Percentiles rank a stretch among this genome's conserved stretches.
These are phyloP conservation scores for Grosmannia clavigera DNA, from an alignment of 2,329 filamentous ascomycete species.

Conservation along the genomic window DNA sequence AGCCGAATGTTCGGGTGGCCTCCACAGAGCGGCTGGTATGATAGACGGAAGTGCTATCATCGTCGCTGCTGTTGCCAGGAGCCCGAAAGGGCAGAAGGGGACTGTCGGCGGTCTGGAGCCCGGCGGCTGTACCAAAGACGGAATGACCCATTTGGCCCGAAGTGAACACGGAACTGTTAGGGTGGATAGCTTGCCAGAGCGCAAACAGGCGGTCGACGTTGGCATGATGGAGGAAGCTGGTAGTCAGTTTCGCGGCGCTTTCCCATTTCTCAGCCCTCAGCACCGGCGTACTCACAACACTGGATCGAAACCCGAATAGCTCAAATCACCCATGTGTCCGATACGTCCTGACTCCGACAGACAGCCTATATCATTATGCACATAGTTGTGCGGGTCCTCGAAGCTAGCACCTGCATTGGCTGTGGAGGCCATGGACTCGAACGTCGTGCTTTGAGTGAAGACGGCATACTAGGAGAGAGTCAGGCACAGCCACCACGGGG, in stretches of 20 bases:
- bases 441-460: constrained; percentile 25
- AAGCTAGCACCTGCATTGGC: constrained; percentile 26
- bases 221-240: constrained; percentile 26
- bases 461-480: constrained; percentile 26
- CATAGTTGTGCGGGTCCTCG: constrained; percentile 30
- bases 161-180: constrained; percentile 20
- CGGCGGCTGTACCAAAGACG: constrained; percentile 27
- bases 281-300: constrained; percentile 26
- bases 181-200: constrained; percentile 31
- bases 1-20: constrained; percentile 22
- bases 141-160: constrained; percentile 15
- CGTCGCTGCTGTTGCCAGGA: constrained; percentile 15
- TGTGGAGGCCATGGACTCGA: constrained; percentile 27
- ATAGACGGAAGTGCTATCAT: constrained; percentile 16
- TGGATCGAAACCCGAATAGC: constrained; percentile 32
- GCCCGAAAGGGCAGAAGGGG: constrained; percentile 38
- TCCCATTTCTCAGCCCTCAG: neutral
- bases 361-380: constrained; percentile 28
- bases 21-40: constrained; percentile 28
- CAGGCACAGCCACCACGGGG: neutral
- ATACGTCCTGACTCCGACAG: constrained; percentile 15
- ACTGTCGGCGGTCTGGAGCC: constrained; percentile 30
- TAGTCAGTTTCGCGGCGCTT: neutral
- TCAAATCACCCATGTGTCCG: constrained; percentile 23
- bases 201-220: constrained; percentile 51